These are phyloP conservation scores for Ambrosia trifida DNA, from an alignment of 129 eudicot species.

Conservation along the genomic window DNA sequence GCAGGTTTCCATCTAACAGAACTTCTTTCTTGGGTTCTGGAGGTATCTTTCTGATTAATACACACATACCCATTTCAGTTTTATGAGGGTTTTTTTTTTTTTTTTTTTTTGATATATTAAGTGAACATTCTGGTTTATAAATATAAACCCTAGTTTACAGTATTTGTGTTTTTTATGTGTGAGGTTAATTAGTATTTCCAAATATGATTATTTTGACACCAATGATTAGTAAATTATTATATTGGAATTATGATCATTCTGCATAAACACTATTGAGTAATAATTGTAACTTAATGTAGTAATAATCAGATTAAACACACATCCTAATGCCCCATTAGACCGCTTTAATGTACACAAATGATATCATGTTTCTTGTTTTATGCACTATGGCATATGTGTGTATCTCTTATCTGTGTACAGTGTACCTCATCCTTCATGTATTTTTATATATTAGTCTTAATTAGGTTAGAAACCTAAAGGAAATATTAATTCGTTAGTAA, in stretches of 20 bases:
- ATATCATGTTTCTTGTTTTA: not conserved
- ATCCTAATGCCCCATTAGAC: not conserved
- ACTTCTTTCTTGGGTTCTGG: conserved; percentile 54
- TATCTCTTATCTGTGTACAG: not conserved
- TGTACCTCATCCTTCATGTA: not conserved
- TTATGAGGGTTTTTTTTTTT: not conserved
- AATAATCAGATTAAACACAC: not conserved
- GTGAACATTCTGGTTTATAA: not conserved
- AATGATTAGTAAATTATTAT: not conserved
- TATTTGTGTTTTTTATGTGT: not conserved
- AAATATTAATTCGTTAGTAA: too few relatives aligned
- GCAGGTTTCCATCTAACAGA: conserved; percentile 31
- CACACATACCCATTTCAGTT: not conserved
- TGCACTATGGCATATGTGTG: not conserved
- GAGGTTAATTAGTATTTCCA: not conserved
- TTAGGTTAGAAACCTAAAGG: too few relatives aligned
- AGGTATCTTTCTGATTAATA: conserved; percentile 36
- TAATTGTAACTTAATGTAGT: not conserved
- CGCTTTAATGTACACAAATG: not conserved
- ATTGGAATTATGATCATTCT: not conserved
- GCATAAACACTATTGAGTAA: conserved; percentile 5
- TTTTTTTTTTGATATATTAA: too few relatives aligned
- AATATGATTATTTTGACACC: not conserved
- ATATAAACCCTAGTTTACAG: conserved; percentile 3
- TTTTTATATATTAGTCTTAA: not conserved